Evolutionary conservation across 2,329 filamentous ascomycete genomes (phyloP), one percentile per base, ranked within the genome.

Genomic region (Penicillium glabrum): DNA sequence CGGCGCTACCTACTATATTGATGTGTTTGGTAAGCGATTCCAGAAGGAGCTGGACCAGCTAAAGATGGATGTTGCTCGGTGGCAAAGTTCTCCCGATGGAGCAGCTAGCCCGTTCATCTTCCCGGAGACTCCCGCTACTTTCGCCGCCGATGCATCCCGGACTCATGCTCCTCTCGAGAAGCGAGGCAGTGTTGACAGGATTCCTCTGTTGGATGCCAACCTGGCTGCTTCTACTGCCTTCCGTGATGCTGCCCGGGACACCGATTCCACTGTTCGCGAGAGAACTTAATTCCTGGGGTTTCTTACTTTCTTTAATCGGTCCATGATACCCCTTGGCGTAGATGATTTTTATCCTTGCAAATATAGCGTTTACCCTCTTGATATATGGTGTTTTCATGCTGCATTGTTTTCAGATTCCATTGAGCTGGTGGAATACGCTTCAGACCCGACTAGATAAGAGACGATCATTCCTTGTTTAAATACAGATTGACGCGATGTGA

Each of bases 1-100:
- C 67, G 95, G 95, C 31, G 91, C 95, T 19, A 98, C 93, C 0
- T 99, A 90, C 75, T 99, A 99, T 76, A 98, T 99, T 69, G 95
- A 99, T 67, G 91, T 98, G 1, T 99, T 98, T 72, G 95, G 96
- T 53, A 96, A 90, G 68, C 86, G 93, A 2, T 98, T 99, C 81
- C 91, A 99, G 79, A 96, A 93, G 71, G 95, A 99, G 74, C 82
- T 99, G 13, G 93, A 99, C 72, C 84, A 88, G 51, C 84, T 99
- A 77, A 93, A 89, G 76, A 86, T 86, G 54, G 95, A 99, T 69
- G 92, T 99, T 9, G 84, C 88, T 46, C 93, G 91, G 72, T 96
- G 91, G 91, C 92, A 96, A 74, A 68, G 67, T 24, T 74, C 70
- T 16, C 72, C 73, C 3, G 73, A 75, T 43, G 69, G 67, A 26